phyloP scores from a whole-genome alignment of 1,284 basidiomycete species.

The Hemileia vastatrix region DNA sequence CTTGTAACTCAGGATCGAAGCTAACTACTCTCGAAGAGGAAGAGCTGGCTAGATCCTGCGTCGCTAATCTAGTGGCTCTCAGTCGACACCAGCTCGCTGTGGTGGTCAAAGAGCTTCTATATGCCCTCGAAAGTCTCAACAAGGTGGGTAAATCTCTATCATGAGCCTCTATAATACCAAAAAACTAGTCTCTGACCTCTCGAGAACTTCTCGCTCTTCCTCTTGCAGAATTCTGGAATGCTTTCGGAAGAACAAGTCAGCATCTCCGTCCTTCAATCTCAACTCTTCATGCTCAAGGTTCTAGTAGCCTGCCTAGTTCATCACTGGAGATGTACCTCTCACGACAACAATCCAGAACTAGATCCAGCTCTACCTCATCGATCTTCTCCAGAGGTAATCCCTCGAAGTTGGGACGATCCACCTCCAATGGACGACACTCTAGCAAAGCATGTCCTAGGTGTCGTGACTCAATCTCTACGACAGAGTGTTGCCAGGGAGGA shows the following conservation, averaged over 20 bases:
- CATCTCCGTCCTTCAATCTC: constrained; percentile 71
- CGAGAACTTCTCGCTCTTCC: constrained; percentile 47
- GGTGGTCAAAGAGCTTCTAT: constrained; percentile 65
- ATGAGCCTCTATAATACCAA: constrained; percentile 13
- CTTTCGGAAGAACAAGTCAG: constrained; percentile 47
- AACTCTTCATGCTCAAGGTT: constrained; percentile 76
- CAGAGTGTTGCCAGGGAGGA: constrained; percentile 58
- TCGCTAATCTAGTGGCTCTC: constrained; percentile 71
- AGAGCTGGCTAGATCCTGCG: constrained; percentile 30
- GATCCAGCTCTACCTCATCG: constrained; percentile 22
- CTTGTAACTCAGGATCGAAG: constrained; percentile 33
- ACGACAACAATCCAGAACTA: constrained; percentile 35
- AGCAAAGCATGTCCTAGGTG: constrained; percentile 69
- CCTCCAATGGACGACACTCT: constrained; percentile 70
- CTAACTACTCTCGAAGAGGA: constrained; percentile 35
- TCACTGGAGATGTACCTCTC: constrained; percentile 52
- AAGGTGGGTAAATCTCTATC: background rate
- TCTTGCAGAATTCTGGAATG: constrained; percentile 48
- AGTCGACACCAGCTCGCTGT: constrained; percentile 64
- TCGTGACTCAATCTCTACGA: constrained; percentile 68
- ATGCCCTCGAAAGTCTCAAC: constrained; percentile 62
- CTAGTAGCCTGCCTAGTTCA: constrained; percentile 64
- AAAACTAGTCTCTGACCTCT: constrained; percentile 8
- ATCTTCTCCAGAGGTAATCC: constrained; percentile 32
- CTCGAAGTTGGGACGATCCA: constrained; percentile 56